Evolutionary conservation across 2,329 filamentous ascomycete species (phyloP).

Genomic region (Penicillium sp.): DNA sequence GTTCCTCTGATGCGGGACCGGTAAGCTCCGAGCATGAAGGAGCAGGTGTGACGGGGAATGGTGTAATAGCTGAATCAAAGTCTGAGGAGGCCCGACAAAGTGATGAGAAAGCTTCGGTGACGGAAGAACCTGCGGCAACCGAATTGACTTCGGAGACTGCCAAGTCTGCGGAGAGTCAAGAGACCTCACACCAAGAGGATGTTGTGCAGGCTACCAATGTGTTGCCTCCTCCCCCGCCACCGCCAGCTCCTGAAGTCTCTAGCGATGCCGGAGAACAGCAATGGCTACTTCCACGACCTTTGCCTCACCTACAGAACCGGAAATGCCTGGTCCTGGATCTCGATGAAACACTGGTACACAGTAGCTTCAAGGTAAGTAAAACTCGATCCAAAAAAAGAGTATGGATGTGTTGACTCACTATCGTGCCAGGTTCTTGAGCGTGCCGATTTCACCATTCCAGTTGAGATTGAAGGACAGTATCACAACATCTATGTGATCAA

Average conservation of each 20-base stretch:
- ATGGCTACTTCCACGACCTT: constrained; percentile 75
- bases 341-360: constrained; percentile 95
- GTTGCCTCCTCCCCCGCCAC: constrained; percentile 54
- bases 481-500: constrained; percentile 99
- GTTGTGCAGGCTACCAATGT: constrained; percentile 45
- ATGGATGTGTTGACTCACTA: constrained; percentile 16
- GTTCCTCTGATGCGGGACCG: constrained; percentile 13
- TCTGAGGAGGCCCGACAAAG: constrained; percentile 16
- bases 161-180: constrained; percentile 40
- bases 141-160: constrained; percentile 34
- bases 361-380: constrained; percentile 82
- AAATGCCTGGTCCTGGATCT: constrained; percentile 95
- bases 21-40: constrained; percentile 15
- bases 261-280: constrained; percentile 51
- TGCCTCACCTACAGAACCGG: constrained; percentile 72
- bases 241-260: constrained; percentile 34
- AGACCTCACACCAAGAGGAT: constrained; percentile 38
- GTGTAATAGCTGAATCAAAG: constrained; percentile 17
- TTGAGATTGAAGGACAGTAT: constrained; percentile 97
- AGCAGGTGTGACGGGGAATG: constrained; percentile 5
- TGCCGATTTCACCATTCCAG: constrained; percentile 97
- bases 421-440: constrained; percentile 77
- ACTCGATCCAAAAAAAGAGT: background rate
- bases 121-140: constrained; percentile 56
- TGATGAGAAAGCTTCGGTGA: constrained; percentile 49